phyloP scores from a whole-genome alignment of 345 rosid genomes.

The Angophora floribunda region DNA sequence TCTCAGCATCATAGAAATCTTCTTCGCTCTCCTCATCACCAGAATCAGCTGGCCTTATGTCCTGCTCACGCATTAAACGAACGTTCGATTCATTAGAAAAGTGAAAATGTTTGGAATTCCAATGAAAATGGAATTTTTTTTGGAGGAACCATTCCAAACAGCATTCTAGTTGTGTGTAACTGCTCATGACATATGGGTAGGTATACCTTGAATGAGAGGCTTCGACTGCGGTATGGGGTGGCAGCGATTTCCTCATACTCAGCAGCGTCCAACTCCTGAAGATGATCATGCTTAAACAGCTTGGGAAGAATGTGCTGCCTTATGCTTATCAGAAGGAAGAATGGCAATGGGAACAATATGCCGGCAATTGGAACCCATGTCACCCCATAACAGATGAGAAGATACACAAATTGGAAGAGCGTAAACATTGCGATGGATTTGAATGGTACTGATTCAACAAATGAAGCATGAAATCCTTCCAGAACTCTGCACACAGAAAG shows the following conservation, averaged over 20 bases:
- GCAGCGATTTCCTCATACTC: constrained; percentile 68
- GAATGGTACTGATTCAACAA: constrained; percentile 64
- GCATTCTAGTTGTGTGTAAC: neutral
- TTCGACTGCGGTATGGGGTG: constrained; percentile 29
- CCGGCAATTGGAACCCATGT: constrained; percentile 87
- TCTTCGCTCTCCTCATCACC: constrained; percentile 17
- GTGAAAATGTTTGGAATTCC: neutral
- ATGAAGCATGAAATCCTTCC: constrained; percentile 71
- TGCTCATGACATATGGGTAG: neutral
- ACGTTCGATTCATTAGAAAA: neutral
- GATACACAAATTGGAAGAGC: constrained; percentile 54
- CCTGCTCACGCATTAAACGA: constrained; percentile 11
- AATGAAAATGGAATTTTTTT: neutral
- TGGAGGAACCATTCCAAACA: neutral
- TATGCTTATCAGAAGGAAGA: constrained; percentile 57
- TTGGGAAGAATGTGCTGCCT: constrained; percentile 61
- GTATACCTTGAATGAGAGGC: constrained; percentile 38
- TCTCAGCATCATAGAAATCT: constrained; percentile 60
- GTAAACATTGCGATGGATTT: constrained; percentile 49
- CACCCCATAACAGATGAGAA: constrained; percentile 55
- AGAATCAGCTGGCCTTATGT: constrained; percentile 10
- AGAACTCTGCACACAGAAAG: constrained; percentile 35
- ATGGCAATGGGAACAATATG: constrained; percentile 63
- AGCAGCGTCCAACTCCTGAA: constrained; percentile 65
- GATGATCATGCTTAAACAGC: constrained; percentile 47